Evolutionary conservation across 2,329 filamentous ascomycete genomes (phyloP).

Genomic region (Neocucurbitaria cava): DNA sequence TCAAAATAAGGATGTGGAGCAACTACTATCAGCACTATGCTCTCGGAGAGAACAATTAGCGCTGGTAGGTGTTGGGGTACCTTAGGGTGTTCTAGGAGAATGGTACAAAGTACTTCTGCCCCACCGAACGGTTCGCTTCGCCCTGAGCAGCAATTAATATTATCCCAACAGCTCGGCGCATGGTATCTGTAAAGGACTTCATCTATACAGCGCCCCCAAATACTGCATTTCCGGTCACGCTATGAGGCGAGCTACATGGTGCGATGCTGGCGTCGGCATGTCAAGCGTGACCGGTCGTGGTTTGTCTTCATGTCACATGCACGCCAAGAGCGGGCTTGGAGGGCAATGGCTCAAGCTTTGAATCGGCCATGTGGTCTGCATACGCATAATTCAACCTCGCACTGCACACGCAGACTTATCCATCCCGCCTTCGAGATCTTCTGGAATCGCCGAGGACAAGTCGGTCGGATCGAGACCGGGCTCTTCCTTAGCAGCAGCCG

Average conservation of each 20-base stretch:
- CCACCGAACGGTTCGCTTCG: conserved; percentile 3
- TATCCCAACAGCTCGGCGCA: conserved; percentile 6
- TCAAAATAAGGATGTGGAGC: not conserved
- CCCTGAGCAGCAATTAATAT: conserved; percentile 5
- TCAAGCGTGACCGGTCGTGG: not conserved
- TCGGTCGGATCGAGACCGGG: not conserved
- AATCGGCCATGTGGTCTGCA: conserved; percentile 4
- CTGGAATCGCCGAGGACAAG: not conserved
- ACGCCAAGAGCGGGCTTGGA: not conserved
- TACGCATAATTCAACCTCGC: conserved; percentile 5
- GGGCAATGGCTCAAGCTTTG: conserved; percentile 9
- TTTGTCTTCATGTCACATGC: not conserved
- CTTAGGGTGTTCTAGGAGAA: not conserved
- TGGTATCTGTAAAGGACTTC: conserved; percentile 1
- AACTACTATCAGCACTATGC: not conserved
- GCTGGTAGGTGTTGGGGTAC: conserved; percentile 4
- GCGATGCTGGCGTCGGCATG: not conserved
- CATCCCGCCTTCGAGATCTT: not conserved
- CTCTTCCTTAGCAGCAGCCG: not conserved
- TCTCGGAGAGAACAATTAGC: not conserved
- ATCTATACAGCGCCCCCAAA: not conserved
- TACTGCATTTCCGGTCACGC: not conserved
- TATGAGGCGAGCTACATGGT: not conserved
- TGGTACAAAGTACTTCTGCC: not conserved
- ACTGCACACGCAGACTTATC: not conserved